phyloP scores from a whole-genome alignment of 352 stramenopile genomes.

The Phytopythium oedochilum region DNA sequence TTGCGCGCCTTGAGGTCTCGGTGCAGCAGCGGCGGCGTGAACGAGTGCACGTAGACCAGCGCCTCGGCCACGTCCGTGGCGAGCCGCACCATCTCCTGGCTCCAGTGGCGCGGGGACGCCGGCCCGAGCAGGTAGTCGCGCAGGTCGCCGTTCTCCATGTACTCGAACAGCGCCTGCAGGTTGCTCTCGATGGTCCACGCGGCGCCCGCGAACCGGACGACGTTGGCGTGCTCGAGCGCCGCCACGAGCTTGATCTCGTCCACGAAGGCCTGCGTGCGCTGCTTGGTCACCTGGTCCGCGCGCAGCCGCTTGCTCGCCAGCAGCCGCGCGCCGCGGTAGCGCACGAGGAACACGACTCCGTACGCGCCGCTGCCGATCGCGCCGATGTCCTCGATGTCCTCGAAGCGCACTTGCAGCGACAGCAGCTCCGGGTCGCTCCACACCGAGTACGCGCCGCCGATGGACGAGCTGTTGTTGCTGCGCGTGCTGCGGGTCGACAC shows the following conservation, averaged over 20 bases:
- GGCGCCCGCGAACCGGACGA: constrained; percentile 47
- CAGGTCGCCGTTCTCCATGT: constrained; percentile 51
- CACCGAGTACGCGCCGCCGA: constrained; percentile 36
- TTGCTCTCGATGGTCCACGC: constrained; percentile 47
- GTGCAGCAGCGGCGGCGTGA: constrained; percentile 40
- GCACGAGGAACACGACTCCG: constrained; percentile 31
- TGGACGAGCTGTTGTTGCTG: constrained; percentile 30
- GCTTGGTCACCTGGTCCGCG: neutral
- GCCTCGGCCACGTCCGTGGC: constrained; percentile 44
- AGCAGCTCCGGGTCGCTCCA: constrained; percentile 32
- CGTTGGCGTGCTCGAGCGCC: constrained; percentile 35
- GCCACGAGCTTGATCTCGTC: constrained; percentile 48
- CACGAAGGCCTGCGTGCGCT: constrained; percentile 30
- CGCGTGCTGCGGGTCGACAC: constrained; percentile 29
- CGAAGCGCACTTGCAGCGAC: constrained; percentile 27
- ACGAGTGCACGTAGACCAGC: constrained; percentile 54
- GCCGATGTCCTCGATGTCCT: constrained; percentile 35
- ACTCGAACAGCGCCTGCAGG: constrained; percentile 58
- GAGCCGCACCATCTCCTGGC: constrained; percentile 38
- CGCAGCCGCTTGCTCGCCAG: constrained; percentile 39
- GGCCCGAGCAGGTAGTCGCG: constrained; percentile 15
- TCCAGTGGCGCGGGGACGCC: constrained; percentile 4
- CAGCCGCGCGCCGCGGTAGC: constrained; percentile 25
- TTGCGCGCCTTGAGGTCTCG: constrained; percentile 52
- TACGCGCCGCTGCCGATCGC: constrained; percentile 23